Evolutionary conservation across 1,284 basidiomycete genomes (phyloP).

Genomic region (Cryptococcus sp.): DNA sequence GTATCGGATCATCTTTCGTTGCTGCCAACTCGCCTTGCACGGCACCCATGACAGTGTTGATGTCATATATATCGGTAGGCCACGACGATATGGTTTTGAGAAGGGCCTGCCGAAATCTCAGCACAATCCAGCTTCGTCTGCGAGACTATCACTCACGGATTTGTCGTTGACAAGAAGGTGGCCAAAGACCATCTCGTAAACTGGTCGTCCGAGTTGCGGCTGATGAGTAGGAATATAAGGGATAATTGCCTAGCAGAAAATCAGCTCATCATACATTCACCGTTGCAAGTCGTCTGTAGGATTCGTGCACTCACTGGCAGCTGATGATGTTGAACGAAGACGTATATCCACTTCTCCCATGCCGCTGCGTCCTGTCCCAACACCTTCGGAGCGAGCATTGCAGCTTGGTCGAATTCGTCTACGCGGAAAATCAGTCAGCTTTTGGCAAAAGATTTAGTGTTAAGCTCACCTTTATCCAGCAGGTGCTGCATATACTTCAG

Average conservation of each 20-base stretch:
- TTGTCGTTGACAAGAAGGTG: conserved; percentile 80
- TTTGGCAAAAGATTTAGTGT: neutral
- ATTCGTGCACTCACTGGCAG: conserved; percentile 63
- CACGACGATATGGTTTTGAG: conserved; percentile 79
- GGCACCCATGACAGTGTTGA: conserved; percentile 80
- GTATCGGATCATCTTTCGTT: conserved; percentile 61
- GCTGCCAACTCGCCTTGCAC: conserved; percentile 79
- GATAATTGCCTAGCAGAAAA: conserved; percentile 68
- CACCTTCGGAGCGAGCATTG: conserved; percentile 81
- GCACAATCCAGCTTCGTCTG: conserved; percentile 1
- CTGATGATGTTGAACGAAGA: conserved; percentile 80
- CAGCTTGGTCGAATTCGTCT: conserved; percentile 83
- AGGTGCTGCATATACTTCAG: conserved; percentile 80
- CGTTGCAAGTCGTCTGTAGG: neutral
- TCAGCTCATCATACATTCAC: neutral
- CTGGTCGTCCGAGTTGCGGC: conserved; percentile 76
- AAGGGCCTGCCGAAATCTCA: conserved; percentile 60
- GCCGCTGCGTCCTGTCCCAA: conserved; percentile 73
- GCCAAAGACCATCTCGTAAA: conserved; percentile 94
- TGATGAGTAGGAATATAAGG: conserved; percentile 82
- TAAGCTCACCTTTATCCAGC: conserved; percentile 65
- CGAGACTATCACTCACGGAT: conserved; percentile 57
- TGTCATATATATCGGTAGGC: conserved; percentile 89
- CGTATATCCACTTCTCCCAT: conserved; percentile 96
- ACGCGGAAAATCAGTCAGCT: conserved; percentile 9